phyloP scores from a whole-genome alignment of 768 basidiomycete species.

The Mycena maculata region DNA sequence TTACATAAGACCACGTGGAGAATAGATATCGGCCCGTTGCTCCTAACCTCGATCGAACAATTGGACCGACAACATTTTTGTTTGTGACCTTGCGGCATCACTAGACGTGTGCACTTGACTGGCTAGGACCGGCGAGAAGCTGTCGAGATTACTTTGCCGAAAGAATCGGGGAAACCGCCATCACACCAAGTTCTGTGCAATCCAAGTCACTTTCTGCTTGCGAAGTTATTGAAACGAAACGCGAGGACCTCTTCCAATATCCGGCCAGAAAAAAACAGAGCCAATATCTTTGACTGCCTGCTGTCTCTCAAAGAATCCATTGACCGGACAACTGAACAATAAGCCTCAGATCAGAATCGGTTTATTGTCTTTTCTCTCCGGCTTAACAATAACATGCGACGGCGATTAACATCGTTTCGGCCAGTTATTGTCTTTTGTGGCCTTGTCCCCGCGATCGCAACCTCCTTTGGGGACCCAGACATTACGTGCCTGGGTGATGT shows the following conservation, averaged over 20 bases:
- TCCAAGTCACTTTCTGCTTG: no score
- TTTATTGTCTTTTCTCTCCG: slow-evolving; percentile 28
- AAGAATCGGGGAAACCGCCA: no score
- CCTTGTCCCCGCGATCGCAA: slow-evolving; percentile 18
- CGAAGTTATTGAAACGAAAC: not conserved
- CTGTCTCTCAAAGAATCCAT: slow-evolving; percentile 2
- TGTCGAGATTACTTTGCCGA: not conserved
- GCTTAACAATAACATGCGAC: slow-evolving; percentile 23
- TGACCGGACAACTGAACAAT: slow-evolving; percentile 23
- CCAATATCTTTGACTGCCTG: not conserved
- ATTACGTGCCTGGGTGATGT: not conserved
- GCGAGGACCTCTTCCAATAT: not conserved
- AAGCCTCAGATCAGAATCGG: slow-evolving; percentile 22
- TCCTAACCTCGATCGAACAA: slow-evolving; percentile 30
- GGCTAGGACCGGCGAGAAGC: not conserved
- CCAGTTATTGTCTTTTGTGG: slow-evolving; percentile 25
- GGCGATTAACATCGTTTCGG: slow-evolving; percentile 21
- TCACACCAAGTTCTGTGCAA: no score
- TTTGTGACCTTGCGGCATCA: not conserved
- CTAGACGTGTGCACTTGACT: not conserved
- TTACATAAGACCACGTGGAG: slow-evolving; percentile 4
- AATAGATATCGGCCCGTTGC: not conserved
- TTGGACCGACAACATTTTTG: slow-evolving; percentile 10
- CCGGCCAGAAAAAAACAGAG: no score
- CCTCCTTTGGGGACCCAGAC: slow-evolving; percentile 21